A percentile compares a stretch with the other conserved stretches of the same genome.
These are phyloP conservation scores for Solanum boliviense DNA, from an alignment of 257 asterid species.

Conservation along the genomic window DNA sequence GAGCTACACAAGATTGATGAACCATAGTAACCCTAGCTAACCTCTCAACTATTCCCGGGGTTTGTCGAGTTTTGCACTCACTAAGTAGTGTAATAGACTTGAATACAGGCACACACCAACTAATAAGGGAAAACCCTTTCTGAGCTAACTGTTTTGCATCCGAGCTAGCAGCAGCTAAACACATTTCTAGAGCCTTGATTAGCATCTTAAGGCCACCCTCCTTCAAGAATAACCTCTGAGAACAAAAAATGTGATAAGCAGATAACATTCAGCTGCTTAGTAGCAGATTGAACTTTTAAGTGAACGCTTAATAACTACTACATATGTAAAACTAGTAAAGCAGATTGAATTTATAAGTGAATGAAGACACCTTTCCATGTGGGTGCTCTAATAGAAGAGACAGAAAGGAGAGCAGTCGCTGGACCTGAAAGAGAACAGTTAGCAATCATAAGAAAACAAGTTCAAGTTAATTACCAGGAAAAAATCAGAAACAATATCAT, in stretches of 20 bases:
- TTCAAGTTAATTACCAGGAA: neutral
- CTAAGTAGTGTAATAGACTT: conserved; percentile 50
- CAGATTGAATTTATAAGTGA: neutral
- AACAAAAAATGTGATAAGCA: conserved; percentile 12
- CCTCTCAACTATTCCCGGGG: conserved; percentile 46
- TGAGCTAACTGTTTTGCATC: conserved; percentile 42
- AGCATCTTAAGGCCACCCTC: conserved; percentile 63
- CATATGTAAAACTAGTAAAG: neutral
- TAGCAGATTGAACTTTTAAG: neutral
- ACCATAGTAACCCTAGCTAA: conserved; percentile 12
- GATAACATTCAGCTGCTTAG: conserved; percentile 1
- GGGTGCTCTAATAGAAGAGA: conserved; percentile 84
- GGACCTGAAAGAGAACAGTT: conserved; percentile 35
- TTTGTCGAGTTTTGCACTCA: conserved; percentile 32
- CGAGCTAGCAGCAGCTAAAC: conserved; percentile 34
- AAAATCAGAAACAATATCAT: neutral
- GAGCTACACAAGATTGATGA: neutral
- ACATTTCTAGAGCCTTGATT: conserved; percentile 54
- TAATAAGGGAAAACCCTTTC: conserved; percentile 31
- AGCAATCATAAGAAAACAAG: conserved; percentile 8
- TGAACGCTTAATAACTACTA: neutral
- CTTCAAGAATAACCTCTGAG: conserved; percentile 59
- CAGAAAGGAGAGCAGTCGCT: conserved; percentile 59
- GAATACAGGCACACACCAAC: conserved; percentile 65
- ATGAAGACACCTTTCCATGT: conserved; percentile 60